Evolutionary conservation across 371 early-diverging fungal species (phyloP).

Genomic region (Parasitella parasitica): DNA sequence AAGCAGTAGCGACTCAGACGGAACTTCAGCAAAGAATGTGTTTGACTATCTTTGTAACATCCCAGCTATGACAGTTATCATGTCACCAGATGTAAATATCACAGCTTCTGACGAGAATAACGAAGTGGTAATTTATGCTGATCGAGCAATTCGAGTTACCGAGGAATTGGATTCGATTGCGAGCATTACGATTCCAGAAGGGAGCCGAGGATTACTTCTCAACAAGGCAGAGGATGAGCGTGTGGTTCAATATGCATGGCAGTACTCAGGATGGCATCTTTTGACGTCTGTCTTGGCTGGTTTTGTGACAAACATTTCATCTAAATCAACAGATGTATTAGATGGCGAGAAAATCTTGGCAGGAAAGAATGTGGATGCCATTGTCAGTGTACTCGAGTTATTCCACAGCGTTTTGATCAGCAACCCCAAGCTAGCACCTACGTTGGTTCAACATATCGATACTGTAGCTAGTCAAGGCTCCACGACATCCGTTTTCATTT

Average conservation of each 20-base stretch:
- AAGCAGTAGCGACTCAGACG: neutral
- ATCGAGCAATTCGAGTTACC: slow-evolving; percentile 21
- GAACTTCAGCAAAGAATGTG: slow-evolving; percentile 22
- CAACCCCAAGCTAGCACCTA: slow-evolving; percentile 17
- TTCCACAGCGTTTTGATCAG: slow-evolving; percentile 23
- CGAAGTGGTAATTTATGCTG: neutral
- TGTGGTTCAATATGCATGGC: slow-evolving; percentile 23
- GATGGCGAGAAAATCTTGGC: slow-evolving; percentile 17
- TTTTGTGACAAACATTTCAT: slow-evolving; percentile 9
- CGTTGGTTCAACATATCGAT: slow-evolving; percentile 35
- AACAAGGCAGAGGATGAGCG: slow-evolving; percentile 10
- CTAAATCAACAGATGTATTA: slow-evolving; percentile 9
- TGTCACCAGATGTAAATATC: slow-evolving; percentile 15
- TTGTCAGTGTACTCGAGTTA: slow-evolving; percentile 30
- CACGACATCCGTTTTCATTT: slow-evolving; percentile 22
- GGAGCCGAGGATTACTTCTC: slow-evolving; percentile 19
- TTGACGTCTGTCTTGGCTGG: slow-evolving; percentile 21
- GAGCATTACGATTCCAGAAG: slow-evolving; percentile 21
- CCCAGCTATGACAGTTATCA: slow-evolving; percentile 20
- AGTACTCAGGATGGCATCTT: slow-evolving; percentile 43
- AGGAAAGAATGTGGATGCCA: slow-evolving; percentile 20
- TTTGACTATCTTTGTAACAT: slow-evolving; percentile 27
- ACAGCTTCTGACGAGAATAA: slow-evolving; percentile 6
- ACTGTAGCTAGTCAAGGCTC: neutral
- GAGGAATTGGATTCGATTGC: neutral